Evolutionary conservation across 2,329 filamentous ascomycete genomes (phyloP), one percentile per base, ranked within the genome.

Genomic region (Colletotrichum falcatum): DNA sequence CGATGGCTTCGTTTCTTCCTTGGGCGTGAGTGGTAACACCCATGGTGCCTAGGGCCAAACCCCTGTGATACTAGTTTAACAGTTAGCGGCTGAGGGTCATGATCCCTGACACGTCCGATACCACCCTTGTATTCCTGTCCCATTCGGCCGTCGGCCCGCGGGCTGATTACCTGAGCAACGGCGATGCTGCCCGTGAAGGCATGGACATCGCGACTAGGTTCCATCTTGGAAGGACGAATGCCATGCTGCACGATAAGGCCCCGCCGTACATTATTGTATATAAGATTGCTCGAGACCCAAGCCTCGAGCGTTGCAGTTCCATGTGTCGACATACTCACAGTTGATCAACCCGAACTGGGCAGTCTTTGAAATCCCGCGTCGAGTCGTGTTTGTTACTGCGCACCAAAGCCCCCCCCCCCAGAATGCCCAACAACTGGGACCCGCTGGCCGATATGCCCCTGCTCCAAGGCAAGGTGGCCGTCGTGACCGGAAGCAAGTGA

Each of bases 401-500:
- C 1, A 56, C 12, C 6, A 6, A 23, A 51, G 16, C 44, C n/a
- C n/a, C n/a, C n/a, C n/a, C n/a, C n/a, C n/a, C 28, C 44, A 39
- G 20, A 2, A 70, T 71, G 60, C 18, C 65, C 14, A 23, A 12
- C 16, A 56, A 30, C 28, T 76, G 75, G 72, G 51, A 62, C 28
- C 73, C 73, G 11, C 28, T 42, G 28, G 59, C 48, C 11, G 66
- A 74, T 7, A 74, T 75, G 64, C 76, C 76, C 1, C 65, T 70
- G 30, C 67, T 78, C 2, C 37, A 55, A 2, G 77, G 75, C 18
- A 78, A 75, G 37, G 72, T 77, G 2, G 75, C 63, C 11, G 65
- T 78, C 1, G 74, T 77, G 1, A 78, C 77, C 0, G 77, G 77
- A 9, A 74, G 70, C 33, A 77, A 73, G 77, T 78, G 62, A 37